Conservation (phyloP, 805 yeast species). For the Candida endomychidarum region DNA sequence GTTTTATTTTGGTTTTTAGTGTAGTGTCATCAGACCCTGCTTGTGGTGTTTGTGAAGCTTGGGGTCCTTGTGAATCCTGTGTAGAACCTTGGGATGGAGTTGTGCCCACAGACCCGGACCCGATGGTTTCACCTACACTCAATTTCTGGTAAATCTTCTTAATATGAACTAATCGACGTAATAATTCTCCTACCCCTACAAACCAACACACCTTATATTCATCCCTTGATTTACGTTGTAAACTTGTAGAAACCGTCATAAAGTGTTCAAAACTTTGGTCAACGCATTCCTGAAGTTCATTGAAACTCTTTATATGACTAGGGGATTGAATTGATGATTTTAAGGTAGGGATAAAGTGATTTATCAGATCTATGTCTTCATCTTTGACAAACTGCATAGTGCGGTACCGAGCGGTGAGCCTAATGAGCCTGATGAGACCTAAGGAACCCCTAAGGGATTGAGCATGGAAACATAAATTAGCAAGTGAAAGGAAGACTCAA, state of each 20-base stretch:
- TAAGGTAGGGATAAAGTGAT: not conserved
- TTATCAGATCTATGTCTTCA: slow-evolving; percentile 2
- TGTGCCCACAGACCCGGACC: too few relatives aligned
- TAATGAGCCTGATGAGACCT: too few relatives aligned
- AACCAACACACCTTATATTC: slow-evolving; percentile 6
- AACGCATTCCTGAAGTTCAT: not conserved
- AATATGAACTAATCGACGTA: not conserved
- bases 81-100: too few relatives aligned
- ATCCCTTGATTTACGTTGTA: not conserved
- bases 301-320: not conserved
- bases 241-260: slow-evolving; percentile 1
- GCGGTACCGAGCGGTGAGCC: slow-evolving; percentile 1
- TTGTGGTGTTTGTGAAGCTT: not conserved
- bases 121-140: not conserved
- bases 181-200: not conserved
- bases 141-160: not conserved
- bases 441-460: too few relatives aligned
- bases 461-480: too few relatives aligned
- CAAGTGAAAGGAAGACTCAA: too few relatives aligned
- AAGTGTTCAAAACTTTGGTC: not conserved
- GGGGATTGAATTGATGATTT: not conserved
- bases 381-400: slow-evolving; percentile 4
- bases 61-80: too few relatives aligned
- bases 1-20: not conserved
- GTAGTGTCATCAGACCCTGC: not conserved